Base-by-base conservation (phyloP, 1,284 basidiomycete genomes). In the Inonotus obliquus region DNA sequence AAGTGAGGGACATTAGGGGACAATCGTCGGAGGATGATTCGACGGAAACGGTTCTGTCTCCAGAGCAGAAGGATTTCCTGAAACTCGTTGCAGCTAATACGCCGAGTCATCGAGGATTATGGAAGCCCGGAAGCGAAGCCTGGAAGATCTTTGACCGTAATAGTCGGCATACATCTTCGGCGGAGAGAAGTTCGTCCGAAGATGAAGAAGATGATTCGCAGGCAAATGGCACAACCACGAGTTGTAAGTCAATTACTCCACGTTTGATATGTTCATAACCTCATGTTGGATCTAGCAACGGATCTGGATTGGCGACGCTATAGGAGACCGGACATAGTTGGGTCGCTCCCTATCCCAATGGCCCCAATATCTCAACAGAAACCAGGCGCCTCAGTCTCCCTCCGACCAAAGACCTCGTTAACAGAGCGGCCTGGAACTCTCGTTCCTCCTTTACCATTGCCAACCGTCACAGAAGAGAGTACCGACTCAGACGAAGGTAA, bases 91-190 rank as follows among this genome's bases (percentile, higher is more conserved):
- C 84, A 4, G 87, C 86, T 35, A 77, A 82, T 71, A 82, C 77
- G 23, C 86, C 88, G 0, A 90, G 85, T 66, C 89, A 91, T 69
- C 78, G 87, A 61, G 81, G 78, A 17, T 83, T 83, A 6, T 90
- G 89, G 89, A 82, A 77, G 68, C 79, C 79, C 65, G 78, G 82
- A 67, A 80, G 84, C 66, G 81, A 78, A 65, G 82, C 84, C 21
- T 90, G 86, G 86, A 77, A 82, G 64, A 70, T 80, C 14, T 87
- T 89, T 67, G 77, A 82, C 32, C 77, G 76, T 64, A 76, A 80
- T 55, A 73, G 76, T 47, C 69, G 73, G 51, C 68, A 69, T 23
- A 75, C 74, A 54, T 69, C 64, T 9, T 65, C 68, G 10, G 69
- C 71, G 23, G 73, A 71, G 14, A 70, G 68, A 13, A 67, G 76